Evolutionary conservation across 2,329 filamentous ascomycete genomes (phyloP).

Genomic region (Blastomyces parvus): DNA sequence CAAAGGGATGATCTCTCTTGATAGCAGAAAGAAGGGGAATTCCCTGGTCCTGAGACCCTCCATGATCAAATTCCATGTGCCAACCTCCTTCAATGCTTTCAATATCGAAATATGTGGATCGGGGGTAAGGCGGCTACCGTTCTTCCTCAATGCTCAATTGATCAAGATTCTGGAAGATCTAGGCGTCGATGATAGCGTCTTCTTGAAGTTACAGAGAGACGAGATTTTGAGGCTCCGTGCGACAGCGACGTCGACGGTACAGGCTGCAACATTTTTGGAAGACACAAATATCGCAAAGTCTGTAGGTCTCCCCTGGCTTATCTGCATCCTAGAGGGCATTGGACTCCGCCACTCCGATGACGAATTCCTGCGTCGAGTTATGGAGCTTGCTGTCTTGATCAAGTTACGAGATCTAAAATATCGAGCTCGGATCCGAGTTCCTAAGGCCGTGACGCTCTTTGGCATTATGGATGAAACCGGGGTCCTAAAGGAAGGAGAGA

Average conservation of each 20-base stretch:
- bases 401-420: conserved; percentile 69
- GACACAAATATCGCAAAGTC: conserved; percentile 51
- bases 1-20: conserved; percentile 70
- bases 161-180: conserved; percentile 84
- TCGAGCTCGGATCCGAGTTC: conserved; percentile 63
- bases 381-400: conserved; percentile 61
- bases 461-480: conserved; percentile 77
- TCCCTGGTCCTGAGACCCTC: conserved; percentile 56
- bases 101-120: conserved; percentile 33
- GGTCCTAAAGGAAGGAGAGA: conserved; percentile 54
- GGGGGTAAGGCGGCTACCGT: conserved; percentile 55
- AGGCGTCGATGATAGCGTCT: conserved; percentile 48
- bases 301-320: conserved; percentile 52
- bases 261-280: conserved; percentile 58
- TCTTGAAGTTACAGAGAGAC: conserved; percentile 54
- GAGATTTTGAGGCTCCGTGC: conserved; percentile 52
- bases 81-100: conserved; percentile 9
- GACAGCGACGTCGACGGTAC: conserved; percentile 49
- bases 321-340: conserved; percentile 48
- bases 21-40: conserved; percentile 50
- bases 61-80: conserved; percentile 76
- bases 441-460: conserved; percentile 63
- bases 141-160: conserved; percentile 67
- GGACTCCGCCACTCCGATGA: conserved; percentile 59
- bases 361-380: conserved; percentile 56